phyloP scores from a whole-genome alignment of 2,329 filamentous ascomycete genomes.

The Neopestalotiopsis rosae region DNA sequence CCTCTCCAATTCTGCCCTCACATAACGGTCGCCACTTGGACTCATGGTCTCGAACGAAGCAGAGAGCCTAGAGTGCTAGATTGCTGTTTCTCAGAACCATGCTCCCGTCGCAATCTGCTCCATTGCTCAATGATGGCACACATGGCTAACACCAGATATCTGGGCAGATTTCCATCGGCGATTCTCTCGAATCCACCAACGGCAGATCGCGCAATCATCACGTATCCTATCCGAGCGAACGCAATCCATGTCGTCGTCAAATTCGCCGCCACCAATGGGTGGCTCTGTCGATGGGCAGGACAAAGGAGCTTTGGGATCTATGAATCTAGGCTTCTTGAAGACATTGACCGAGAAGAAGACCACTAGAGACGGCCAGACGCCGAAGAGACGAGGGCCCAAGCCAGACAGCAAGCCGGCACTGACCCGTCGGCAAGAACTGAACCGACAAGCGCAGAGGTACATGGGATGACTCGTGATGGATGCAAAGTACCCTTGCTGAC shows the following conservation, averaged over 20 bases:
- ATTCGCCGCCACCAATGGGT: conserved; percentile 42
- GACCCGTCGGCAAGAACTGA: conserved; percentile 90
- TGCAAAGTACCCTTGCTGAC: conserved; percentile 14
- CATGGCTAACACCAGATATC: conserved; percentile 41
- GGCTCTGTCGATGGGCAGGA: conserved; percentile 23
- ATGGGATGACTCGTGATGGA: neutral
- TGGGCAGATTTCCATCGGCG: conserved; percentile 44
- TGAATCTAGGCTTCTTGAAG: conserved; percentile 70
- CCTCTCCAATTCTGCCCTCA: neutral
- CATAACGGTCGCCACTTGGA: neutral
- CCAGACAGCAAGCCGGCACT: conserved; percentile 95
- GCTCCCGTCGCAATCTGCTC: neutral
- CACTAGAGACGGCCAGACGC: conserved; percentile 83
- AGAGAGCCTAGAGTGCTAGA: neutral
- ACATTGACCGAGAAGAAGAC: conserved; percentile 74
- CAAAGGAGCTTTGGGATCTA: conserved; percentile 44
- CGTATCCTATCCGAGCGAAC: conserved; percentile 39
- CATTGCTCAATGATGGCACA: conserved; percentile 26
- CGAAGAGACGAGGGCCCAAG: conserved; percentile 92
- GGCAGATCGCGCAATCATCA: conserved; percentile 34
- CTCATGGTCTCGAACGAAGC: neutral
- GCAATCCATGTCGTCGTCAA: conserved; percentile 51
- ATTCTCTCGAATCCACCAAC: conserved; percentile 38
- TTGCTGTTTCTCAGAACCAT: neutral
- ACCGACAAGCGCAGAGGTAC: conserved; percentile 92